These are phyloP conservation scores for Cyberlindnera petersonii DNA, from an alignment of 805 yeast genomes.

Conservation along the genomic window DNA sequence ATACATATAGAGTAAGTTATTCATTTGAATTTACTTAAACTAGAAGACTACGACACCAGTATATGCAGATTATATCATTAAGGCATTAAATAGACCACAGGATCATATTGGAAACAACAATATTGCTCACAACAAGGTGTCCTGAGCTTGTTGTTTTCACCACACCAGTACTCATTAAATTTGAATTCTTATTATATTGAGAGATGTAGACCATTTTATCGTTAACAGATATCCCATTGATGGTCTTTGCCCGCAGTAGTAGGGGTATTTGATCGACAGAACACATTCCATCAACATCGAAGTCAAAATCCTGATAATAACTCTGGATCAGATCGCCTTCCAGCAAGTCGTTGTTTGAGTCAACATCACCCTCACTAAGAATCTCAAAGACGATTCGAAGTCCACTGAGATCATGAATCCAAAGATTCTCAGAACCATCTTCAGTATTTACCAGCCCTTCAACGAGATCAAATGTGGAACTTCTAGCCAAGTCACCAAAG, in stretches of 20 bases:
- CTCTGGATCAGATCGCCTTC: background rate
- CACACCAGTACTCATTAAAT: slow-evolving; percentile 3
- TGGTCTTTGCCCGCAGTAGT: slow-evolving; percentile 17
- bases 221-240: slow-evolving; percentile 24
- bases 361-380: slow-evolving; percentile 37
- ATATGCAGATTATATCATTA: too few species aligned
- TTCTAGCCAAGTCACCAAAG: slow-evolving; percentile 13
- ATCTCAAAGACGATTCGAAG: slow-evolving; percentile 42
- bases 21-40: too few species aligned
- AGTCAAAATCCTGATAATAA: slow-evolving; percentile 4
- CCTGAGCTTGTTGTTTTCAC: slow-evolving; percentile 8
- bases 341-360: slow-evolving; percentile 32
- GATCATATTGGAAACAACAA: slow-evolving; percentile 15
- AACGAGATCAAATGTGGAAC: background rate
- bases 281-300: slow-evolving; percentile 13
- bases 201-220: slow-evolving; percentile 13
- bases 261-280: slow-evolving; percentile 9
- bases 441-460: background rate
- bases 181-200: background rate
- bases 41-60: too few species aligned
- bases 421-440: slow-evolving; percentile 2
- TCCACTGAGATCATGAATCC: slow-evolving; percentile 33
- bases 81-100: slow-evolving; percentile 2
- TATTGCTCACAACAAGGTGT: slow-evolving; percentile 8
- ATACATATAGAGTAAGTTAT: too few species aligned